phyloP scores from a whole-genome alignment of 495 filamentous ascomycete genomes.

The Entonaema liquescens region DNA sequence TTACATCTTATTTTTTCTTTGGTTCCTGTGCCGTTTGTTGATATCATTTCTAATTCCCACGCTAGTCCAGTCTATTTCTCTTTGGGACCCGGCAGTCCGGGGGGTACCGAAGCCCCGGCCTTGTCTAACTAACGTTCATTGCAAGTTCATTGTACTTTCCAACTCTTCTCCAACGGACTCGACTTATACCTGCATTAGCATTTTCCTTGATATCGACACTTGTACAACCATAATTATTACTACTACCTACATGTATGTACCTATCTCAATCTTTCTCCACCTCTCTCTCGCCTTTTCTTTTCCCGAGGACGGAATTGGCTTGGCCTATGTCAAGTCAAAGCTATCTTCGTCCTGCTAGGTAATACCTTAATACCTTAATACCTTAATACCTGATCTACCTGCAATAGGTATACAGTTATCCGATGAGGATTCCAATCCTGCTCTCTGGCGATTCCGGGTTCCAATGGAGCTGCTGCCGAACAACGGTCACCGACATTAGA shows the following conservation, averaged over 20 bases:
- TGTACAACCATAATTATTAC: background rate
- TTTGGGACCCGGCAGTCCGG: slow-evolving; percentile 33
- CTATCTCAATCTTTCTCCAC: slow-evolving; percentile 5
- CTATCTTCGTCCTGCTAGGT: background rate
- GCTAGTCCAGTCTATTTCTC: slow-evolving; percentile 7
- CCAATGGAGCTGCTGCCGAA: slow-evolving; percentile 7
- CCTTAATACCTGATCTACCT: background rate
- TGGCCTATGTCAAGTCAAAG: slow-evolving; percentile 14
- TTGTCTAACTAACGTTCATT: background rate
- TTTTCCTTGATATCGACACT: background rate
- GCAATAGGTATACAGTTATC: slow-evolving; percentile 7
- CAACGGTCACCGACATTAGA: slow-evolving; percentile 20
- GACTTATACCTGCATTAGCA: background rate
- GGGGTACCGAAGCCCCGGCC: background rate
- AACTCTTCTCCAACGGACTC: background rate
- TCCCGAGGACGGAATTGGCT: slow-evolving; percentile 19
- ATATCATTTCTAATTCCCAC: slow-evolving; percentile 26
- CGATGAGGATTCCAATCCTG: slow-evolving; percentile 24
- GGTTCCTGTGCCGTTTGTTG: slow-evolving; percentile 4
- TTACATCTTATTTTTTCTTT: slow-evolving; percentile 9
- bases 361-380: background rate
- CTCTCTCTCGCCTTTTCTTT: slow-evolving; percentile 31
- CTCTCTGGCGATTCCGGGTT: slow-evolving; percentile 9
- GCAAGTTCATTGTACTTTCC: background rate
- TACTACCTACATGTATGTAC: too few species aligned